Conservation (phyloP, 2,329 filamentous ascomycete genomes). For the Peltaster fructicola region DNA sequence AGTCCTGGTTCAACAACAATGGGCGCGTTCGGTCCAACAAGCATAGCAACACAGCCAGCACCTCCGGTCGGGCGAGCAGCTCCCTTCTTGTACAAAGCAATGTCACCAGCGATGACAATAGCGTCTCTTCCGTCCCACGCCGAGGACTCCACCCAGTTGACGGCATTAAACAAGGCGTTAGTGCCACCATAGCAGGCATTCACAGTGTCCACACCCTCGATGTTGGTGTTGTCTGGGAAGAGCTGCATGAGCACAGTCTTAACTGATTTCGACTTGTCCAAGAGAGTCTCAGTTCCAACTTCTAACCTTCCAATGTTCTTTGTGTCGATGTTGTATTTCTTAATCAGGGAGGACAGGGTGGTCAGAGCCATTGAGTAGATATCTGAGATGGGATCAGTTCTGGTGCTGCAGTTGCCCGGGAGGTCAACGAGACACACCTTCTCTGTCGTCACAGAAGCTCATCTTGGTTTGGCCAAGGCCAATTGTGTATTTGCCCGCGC, state of each 20-base stretch:
- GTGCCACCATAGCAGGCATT: constrained; percentile 38
- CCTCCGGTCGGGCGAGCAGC: constrained; percentile 35
- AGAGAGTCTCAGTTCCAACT: constrained; percentile 36
- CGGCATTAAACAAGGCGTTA: constrained; percentile 35
- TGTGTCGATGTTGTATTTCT: constrained; percentile 35
- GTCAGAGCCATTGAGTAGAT: constrained; percentile 37
- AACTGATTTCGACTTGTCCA: constrained; percentile 39
- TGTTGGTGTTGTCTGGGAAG: constrained; percentile 35
- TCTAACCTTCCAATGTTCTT: constrained; percentile 34
- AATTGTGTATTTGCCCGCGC: constrained; percentile 35
- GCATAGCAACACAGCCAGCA: constrained; percentile 36
- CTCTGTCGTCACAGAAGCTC: constrained; percentile 37
- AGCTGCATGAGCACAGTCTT: constrained; percentile 38
- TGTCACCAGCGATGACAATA: constrained; percentile 35
- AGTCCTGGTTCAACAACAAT: constrained; percentile 32
- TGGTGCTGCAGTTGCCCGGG: constrained; percentile 1
- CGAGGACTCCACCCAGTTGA: constrained; percentile 38
- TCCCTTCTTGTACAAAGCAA: constrained; percentile 37
- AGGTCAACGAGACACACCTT: constrained; percentile 21
- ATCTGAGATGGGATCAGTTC: constrained; percentile 20
- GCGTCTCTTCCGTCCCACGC: constrained; percentile 36
- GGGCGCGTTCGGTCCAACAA: constrained; percentile 33
- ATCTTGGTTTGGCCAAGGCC: constrained; percentile 37
- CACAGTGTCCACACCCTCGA: constrained; percentile 36
- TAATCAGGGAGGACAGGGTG: constrained; percentile 32